These are phyloP conservation scores for Leishmania braziliensis DNA, from an alignment of 208 protist genomes.

Conservation along the genomic window DNA sequence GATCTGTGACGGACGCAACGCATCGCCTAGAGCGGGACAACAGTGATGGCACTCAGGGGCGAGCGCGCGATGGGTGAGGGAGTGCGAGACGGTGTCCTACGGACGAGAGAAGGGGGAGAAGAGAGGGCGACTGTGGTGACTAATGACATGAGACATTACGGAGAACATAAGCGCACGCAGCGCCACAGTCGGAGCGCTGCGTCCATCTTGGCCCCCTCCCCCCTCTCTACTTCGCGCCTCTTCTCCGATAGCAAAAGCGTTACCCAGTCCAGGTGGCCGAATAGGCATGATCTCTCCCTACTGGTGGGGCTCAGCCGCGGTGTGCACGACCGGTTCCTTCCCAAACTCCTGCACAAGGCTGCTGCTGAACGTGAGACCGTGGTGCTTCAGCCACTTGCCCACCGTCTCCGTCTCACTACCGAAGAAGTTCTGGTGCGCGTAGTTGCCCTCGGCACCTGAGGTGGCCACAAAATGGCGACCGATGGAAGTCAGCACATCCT, in stretches of 20 bases:
- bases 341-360: slow-evolving; percentile 87
- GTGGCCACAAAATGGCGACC: slow-evolving; percentile 86
- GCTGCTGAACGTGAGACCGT: slow-evolving; percentile 72
- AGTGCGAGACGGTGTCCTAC: not conserved
- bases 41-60: not conserved
- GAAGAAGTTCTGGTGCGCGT: slow-evolving; percentile 85
- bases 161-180: not conserved
- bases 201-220: not conserved
- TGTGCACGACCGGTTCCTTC: slow-evolving; percentile 84
- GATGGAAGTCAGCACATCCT: slow-evolving; percentile 57
- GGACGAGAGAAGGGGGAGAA: not conserved
- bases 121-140: not conserved
- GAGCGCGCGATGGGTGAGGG: not conserved
- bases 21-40: not conserved
- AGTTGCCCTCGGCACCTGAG: slow-evolving; percentile 74
- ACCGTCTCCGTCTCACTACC: slow-evolving; percentile 68
- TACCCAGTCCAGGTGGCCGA: not conserved
- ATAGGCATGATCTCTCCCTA: slow-evolving; percentile 4
- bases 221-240: not conserved
- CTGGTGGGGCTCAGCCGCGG: slow-evolving; percentile 35
- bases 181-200: not conserved
- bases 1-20: not conserved
- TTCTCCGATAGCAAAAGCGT: not conserved
- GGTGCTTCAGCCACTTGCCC: slow-evolving; percentile 82
- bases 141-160: not conserved